Evolutionary conservation across 2,329 filamentous ascomycete species (phyloP), one percentile per base, ranked within the genome.

Genomic region (Colletotrichum sojae): DNA sequence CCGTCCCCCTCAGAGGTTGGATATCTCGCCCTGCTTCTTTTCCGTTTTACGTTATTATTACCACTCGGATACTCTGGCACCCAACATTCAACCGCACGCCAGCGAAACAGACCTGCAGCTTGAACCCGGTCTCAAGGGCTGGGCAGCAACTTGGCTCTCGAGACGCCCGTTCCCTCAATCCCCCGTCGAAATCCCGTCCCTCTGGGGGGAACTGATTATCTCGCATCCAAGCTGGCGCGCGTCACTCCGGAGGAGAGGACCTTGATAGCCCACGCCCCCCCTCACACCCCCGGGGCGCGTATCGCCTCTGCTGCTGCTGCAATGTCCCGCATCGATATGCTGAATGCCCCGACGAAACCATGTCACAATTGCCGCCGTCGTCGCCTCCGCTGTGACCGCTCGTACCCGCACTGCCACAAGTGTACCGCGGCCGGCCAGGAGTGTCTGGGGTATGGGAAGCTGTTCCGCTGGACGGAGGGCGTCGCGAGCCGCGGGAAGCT

Each of bases 311-410:
- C 49, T 31, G 18, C 49, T 31, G 39, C 59, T 67, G 59, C 53
- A 48, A 68, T 68, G 66, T 39, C 61, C 48, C 61, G 48, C 61
- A 59, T 68, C 48, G 66, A 65, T 18, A n/a, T 68, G 61, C 54
- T 68, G 36, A 65, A 65, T 57, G 66, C 63, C 36, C 70, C 70
- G 51, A 71, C 71, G 25, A 72, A 70, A 36, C 63, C 71, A 51
- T 88, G 86, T 74, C 86, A 88, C 78, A 88, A 86, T 78, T 88
- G 86, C 76, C 83, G 85, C 59, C 84, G 84, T 62, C 82, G 82
- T 70, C 82, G 86, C 63, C 83, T 86, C 75, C 84, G 84, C 71
- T 88, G 86, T 77, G 86, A 88, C 73, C 81, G 83, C 58, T 82
- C 84, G 43, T 77, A 84, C 52, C 85, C 85, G 57, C 81, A 82